Conservation (phyloP, 148 eudicot genomes). For the Cornus controversa region DNA sequence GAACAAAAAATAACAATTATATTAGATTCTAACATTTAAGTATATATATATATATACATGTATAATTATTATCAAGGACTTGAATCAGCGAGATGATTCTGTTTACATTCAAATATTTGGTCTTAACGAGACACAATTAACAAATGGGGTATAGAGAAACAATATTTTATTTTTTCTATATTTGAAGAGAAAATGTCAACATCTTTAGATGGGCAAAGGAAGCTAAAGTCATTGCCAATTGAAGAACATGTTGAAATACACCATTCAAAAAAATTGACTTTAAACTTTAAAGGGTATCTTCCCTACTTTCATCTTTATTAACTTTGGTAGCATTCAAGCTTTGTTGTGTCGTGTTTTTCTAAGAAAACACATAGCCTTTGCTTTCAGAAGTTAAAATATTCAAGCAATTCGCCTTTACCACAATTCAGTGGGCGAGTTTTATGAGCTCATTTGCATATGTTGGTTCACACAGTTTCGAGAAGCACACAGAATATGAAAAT, state of each 20-base stretch:
- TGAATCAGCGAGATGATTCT: too few relatives aligned
- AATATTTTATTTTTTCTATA: background rate
- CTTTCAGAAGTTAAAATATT: background rate
- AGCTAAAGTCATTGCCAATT: slow-evolving; percentile 16
- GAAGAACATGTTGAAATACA: slow-evolving; percentile 17
- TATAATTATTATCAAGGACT: too few relatives aligned
- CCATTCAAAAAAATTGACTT: slow-evolving; percentile 29
- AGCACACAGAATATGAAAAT: background rate
- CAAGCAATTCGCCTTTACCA: background rate
- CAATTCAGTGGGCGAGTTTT: background rate
- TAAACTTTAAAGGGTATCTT: slow-evolving; percentile 1
- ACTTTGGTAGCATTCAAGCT: slow-evolving; percentile 7
- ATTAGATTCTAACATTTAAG: slow-evolving; percentile 6
- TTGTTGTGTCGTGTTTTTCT: background rate
- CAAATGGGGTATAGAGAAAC: too few relatives aligned
- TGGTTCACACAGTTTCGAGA: background rate
- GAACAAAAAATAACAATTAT: background rate
- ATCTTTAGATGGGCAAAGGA: background rate
- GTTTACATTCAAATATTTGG: too few relatives aligned
- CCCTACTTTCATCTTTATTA: slow-evolving; percentile 3
- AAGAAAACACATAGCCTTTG: background rate
- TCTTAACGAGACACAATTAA: too few relatives aligned
- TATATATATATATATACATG: background rate
- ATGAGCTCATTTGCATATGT: background rate
- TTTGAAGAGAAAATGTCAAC: slow-evolving; percentile 22